Conservation (phyloP, 2,329 filamentous ascomycete species). For the Fusarium buharicum region DNA sequence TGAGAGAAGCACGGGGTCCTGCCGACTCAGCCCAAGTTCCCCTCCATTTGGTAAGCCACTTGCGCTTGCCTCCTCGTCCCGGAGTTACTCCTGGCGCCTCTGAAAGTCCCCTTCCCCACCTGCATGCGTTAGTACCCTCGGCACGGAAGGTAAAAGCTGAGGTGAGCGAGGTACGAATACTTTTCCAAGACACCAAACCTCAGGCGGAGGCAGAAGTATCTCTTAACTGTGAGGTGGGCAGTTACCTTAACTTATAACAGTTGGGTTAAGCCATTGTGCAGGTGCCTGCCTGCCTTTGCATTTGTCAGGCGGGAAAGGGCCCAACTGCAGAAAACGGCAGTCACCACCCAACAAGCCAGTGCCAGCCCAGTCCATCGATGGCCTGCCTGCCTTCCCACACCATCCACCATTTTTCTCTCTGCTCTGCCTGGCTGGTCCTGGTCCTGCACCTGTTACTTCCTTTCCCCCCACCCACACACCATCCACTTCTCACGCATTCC, state of each 20-base stretch:
- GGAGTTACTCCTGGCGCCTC: conserved; percentile 17
- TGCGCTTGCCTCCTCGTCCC: conserved; percentile 2
- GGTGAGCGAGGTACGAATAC: neutral
- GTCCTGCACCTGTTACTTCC: conserved; percentile 17
- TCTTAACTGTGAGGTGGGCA: neutral
- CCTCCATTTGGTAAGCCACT: conserved; percentile 1
- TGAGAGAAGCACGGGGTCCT: conserved; percentile 18
- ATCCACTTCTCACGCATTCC: conserved; percentile 37
- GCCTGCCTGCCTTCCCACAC: conserved; percentile 9
- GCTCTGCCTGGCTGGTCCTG: conserved; percentile 1
- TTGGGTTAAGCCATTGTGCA: neutral
- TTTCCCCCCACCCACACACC: conserved; percentile 31
- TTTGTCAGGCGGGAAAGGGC: conserved; percentile 13
- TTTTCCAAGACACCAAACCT: conserved; percentile 1
- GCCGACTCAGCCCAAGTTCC: neutral
- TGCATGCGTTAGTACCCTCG: conserved; percentile 10
- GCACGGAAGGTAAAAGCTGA: conserved; percentile 7
- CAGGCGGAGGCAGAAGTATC: conserved; percentile 1
- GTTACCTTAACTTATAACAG: neutral
- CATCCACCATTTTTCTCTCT: conserved; percentile 8
- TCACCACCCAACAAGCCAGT: conserved; percentile 1
- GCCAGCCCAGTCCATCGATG: neutral
- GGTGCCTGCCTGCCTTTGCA: neutral
- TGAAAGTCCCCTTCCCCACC: conserved; percentile 12
- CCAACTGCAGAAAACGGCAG: conserved; percentile 26